These are phyloP conservation scores for Benincasa hispida DNA, from an alignment of 306 rosid species.

Conservation along the genomic window DNA sequence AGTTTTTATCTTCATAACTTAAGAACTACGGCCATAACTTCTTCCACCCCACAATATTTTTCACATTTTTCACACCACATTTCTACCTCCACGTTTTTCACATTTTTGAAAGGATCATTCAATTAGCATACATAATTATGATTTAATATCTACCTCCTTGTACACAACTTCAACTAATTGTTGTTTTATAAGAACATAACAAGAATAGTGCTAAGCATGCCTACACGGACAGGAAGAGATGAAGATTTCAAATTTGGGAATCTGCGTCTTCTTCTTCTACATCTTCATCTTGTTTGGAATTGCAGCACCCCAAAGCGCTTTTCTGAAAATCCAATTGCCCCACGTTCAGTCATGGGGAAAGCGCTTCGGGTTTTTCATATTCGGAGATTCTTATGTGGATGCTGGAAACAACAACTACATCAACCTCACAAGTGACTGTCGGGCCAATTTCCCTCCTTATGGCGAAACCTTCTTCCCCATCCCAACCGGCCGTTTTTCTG, in stretches of 20 bases:
- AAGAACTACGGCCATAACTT: too few relatives aligned
- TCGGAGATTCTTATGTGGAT: slow-evolving; percentile 17
- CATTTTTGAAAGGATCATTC: too few relatives aligned
- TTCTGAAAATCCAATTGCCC: neutral
- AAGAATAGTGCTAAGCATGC: too few relatives aligned
- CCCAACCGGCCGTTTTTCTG: slow-evolving; percentile 25
- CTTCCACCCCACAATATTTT: too few relatives aligned
- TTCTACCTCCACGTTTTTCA: too few relatives aligned
- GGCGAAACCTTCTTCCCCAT: slow-evolving; percentile 21
- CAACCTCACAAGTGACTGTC: slow-evolving; percentile 5
- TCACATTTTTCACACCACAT: too few relatives aligned
- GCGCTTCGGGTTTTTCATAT: slow-evolving; percentile 17
- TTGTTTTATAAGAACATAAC: too few relatives aligned
- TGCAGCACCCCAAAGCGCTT: neutral
- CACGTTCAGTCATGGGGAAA: neutral
- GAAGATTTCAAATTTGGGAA: neutral
- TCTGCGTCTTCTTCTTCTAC: neutral
- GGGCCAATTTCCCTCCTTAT: slow-evolving; percentile 14
- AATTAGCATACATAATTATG: too few relatives aligned
- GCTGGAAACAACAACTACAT: slow-evolving; percentile 22
- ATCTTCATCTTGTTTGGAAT: neutral
- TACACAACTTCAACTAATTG: too few relatives aligned
- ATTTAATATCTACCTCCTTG: too few relatives aligned
- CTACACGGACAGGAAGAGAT: neutral
- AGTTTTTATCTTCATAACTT: too few relatives aligned